Evolutionary conservation across 768 basidiomycete species (phyloP), one percentile per base, ranked within the genome.

Genomic region (Trametes punicea): DNA sequence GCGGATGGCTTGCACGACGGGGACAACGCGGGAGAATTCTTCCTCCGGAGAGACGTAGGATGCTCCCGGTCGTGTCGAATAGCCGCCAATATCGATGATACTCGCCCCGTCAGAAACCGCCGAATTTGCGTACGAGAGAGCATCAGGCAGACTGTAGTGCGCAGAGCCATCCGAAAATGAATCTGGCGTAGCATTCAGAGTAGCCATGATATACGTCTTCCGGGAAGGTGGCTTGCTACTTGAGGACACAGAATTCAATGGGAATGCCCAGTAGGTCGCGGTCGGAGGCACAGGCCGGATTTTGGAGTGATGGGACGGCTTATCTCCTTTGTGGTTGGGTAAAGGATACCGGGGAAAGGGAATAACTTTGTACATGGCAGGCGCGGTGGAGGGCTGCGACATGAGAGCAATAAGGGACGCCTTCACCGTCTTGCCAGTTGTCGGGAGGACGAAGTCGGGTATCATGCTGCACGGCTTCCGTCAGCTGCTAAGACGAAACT

Each of bases 21-120:
- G 91, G 0, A 87, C 75, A 13, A 95, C 88, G 2, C 96, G 77
- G 0, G 70, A 46, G 9, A 79, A 74, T 67, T 99, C 96, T 49
- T 94, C 90, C 53, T 84, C 78, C 0, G 75, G 60, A 0, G 79
- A 75, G 36, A 96, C 83, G 48, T 81, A 81, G 0, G 73, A 77
- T 0, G 94, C 88, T 1, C 84, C 80, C 0, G 96, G 97, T 10
- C 93, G 81, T 0, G 95, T 99, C 0, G 93, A 95, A 71, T 93
- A 91, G 0, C 97, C 97, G 0, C 97, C 96, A 18, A 98, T 78
- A 69, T 99, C 97, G 56, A 98, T 73, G 54, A 99, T 89, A 54
- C 83, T 77, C 0, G 89, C 87, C 1, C 88, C 87, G 0, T 74
- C 74, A 0, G 69, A 58, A 2, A 84, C 73, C 0, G 91, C 77